phyloP scores from a whole-genome alignment of 2,329 filamentous ascomycete genomes.

The Ceratocystis smalleyi region DNA sequence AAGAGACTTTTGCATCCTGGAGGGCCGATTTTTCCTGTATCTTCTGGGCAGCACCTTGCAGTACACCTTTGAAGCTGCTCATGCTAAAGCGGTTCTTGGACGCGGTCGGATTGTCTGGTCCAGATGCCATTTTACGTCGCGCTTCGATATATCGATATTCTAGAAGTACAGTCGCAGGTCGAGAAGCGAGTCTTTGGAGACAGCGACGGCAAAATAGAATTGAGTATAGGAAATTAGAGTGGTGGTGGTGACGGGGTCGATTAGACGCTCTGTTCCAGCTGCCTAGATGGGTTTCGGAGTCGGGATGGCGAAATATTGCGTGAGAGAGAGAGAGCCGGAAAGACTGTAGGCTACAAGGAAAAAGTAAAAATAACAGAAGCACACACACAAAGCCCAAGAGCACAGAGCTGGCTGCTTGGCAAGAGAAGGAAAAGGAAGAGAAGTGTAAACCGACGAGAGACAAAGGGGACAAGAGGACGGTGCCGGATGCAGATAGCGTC shows the following conservation, averaged over 20 bases:
- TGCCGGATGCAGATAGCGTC: background rate
- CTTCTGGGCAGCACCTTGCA: slow-evolving; percentile 11
- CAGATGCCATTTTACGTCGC: slow-evolving; percentile 7
- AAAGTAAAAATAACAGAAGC: background rate
- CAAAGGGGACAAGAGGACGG: background rate
- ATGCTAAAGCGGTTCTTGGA: slow-evolving; percentile 15
- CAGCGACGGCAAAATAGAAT: background rate
- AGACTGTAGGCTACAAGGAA: background rate
- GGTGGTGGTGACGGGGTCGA: background rate
- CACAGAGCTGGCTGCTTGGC: background rate
- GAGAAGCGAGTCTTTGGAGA: background rate
- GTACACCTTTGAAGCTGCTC: slow-evolving; percentile 12
- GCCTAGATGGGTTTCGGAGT: background rate
- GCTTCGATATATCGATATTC: background rate
- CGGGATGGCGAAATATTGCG: background rate
- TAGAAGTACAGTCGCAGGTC: background rate
- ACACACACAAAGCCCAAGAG: background rate
- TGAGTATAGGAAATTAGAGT: background rate
- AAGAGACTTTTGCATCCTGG: slow-evolving; percentile 30
- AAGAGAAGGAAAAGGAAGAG: background rate
- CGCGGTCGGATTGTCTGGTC: background rate
- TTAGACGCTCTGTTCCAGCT: background rate
- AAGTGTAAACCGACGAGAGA: background rate
- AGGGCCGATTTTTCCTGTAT: slow-evolving; percentile 11
- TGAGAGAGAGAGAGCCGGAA: background rate